Percentiles rank a stretch among this genome's conserved stretches.
Evolutionary conservation across 2,329 filamentous ascomycete genomes (phyloP).

Genomic region (Cordyceps cateniannulata): DNA sequence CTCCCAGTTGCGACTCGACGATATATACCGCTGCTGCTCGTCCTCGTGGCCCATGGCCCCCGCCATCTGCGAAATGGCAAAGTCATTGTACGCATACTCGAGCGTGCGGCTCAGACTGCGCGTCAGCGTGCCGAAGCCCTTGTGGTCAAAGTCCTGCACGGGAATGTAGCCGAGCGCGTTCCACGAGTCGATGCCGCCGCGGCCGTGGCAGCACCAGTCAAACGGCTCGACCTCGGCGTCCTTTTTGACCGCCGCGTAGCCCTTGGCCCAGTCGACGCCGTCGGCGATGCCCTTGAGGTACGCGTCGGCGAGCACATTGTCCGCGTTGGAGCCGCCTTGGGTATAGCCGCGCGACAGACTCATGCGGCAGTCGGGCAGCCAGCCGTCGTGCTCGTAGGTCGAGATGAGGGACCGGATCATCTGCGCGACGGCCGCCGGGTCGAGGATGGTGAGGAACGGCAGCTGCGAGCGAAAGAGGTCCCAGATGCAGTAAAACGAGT

Average conservation of each 20-base stretch:
- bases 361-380: conserved; percentile 71
- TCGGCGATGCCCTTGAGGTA: conserved; percentile 58
- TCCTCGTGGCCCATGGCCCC: conserved; percentile 44
- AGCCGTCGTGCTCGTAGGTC: conserved; percentile 63
- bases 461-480: conserved; percentile 64
- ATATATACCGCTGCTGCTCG: conserved; percentile 54
- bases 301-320: conserved; percentile 61
- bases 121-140: conserved; percentile 63
- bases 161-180: conserved; percentile 67
- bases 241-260: conserved; percentile 64
- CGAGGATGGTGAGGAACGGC: conserved; percentile 61
- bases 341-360: conserved; percentile 67
- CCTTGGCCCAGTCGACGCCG: conserved; percentile 59
- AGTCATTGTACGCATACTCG: conserved; percentile 76
- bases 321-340: conserved; percentile 70
- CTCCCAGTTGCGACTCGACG: conserved; percentile 57
- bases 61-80: conserved; percentile 59
- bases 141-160: conserved; percentile 58
- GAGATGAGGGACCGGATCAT: conserved; percentile 69
- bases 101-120: conserved; percentile 66
- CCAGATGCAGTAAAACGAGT: conserved; percentile 74
- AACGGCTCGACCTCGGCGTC: conserved; percentile 65
- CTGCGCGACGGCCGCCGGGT: conserved; percentile 55
- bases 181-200: conserved; percentile 67
- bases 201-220: conserved; percentile 64